A percentile compares a stretch with the other conserved stretches of the same genome.
phyloP scores from a whole-genome alignment of 139 green algal genomes.

The Chlamydomonas sp. region DNA sequence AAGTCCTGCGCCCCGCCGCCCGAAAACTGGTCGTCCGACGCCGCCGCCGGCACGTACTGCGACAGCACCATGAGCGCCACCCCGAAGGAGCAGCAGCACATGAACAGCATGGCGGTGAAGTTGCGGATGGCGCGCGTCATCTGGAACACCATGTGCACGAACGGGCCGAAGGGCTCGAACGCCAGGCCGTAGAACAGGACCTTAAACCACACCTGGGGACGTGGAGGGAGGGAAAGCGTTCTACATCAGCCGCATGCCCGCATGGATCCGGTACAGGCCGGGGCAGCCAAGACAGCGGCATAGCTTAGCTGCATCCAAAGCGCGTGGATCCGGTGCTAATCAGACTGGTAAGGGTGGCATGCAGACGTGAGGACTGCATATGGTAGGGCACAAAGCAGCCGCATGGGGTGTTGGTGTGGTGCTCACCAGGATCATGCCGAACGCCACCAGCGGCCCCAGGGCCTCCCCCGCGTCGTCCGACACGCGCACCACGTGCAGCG shows the following conservation, averaged over 20 bases:
- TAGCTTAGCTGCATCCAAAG: too few relatives aligned
- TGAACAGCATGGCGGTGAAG: slow-evolving; percentile 39
- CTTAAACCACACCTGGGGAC: slow-evolving; percentile 39
- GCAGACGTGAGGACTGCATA: background rate
- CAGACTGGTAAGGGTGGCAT: background rate
- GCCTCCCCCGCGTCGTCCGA: slow-evolving; percentile 1
- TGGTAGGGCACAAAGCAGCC: too few relatives aligned
- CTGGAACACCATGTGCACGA: slow-evolving; percentile 57
- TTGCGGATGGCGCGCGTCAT: slow-evolving; percentile 43
- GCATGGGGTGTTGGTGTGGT: background rate
- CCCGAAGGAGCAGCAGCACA: slow-evolving; percentile 46
- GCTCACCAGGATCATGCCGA: slow-evolving; percentile 40
- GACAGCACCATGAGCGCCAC: slow-evolving; percentile 49
- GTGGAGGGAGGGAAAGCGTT: too few relatives aligned
- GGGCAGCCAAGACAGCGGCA: too few relatives aligned
- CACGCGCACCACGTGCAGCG: slow-evolving; percentile 29
- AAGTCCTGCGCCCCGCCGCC: slow-evolving; percentile 27
- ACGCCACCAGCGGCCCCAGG: slow-evolving; percentile 47
- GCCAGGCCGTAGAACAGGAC: slow-evolving; percentile 55
- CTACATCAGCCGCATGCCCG: too few relatives aligned
- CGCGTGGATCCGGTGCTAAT: too few relatives aligned
- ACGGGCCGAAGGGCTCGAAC: slow-evolving; percentile 53
- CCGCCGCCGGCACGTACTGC: slow-evolving; percentile 21
- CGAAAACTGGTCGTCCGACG: slow-evolving; percentile 7
- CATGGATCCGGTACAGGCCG: too few relatives aligned